Evolutionary conservation across 306 rosid genomes (phyloP).

Genomic region (Glycyrrhiza uralensis): DNA sequence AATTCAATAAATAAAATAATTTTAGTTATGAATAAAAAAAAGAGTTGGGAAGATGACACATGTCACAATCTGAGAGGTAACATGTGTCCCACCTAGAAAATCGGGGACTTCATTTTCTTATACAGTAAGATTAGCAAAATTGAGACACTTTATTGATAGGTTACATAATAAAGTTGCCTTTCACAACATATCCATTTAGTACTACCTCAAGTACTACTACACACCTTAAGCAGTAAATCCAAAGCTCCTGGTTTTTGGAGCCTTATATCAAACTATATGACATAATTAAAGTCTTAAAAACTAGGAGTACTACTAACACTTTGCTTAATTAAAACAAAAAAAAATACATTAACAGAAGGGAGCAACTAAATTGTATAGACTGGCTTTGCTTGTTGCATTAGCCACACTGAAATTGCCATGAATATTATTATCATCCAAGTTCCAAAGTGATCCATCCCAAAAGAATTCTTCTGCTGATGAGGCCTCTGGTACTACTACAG

Average conservation of each 20-base stretch:
- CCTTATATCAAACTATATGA: conserved; percentile 13
- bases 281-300: neutral
- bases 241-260: conserved; percentile 45
- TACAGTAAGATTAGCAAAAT: conserved; percentile 25
- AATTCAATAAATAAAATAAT: too few relatives aligned
- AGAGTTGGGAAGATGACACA: too few relatives aligned
- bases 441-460: conserved; percentile 82
- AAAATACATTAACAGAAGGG: conserved; percentile 46
- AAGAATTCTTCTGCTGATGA: conserved; percentile 39
- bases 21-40: too few relatives aligned
- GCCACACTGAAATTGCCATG: conserved; percentile 48
- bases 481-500: conserved; percentile 43
- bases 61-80: too few relatives aligned
- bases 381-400: conserved; percentile 41
- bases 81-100: too few relatives aligned
- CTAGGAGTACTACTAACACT: neutral
- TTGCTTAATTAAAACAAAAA: neutral
- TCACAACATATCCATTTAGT: neutral
- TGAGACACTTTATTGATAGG: conserved; percentile 30
- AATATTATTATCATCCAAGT: conserved; percentile 65
- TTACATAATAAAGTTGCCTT: conserved; percentile 11
- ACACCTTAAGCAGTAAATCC: conserved; percentile 29
- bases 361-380: conserved; percentile 53
- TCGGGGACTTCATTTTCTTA: too few relatives aligned
- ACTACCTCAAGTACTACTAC: conserved; percentile 31